Evolutionary conservation across 495 filamentous ascomycete species (phyloP).

Genomic region (Xylaria scruposa): DNA sequence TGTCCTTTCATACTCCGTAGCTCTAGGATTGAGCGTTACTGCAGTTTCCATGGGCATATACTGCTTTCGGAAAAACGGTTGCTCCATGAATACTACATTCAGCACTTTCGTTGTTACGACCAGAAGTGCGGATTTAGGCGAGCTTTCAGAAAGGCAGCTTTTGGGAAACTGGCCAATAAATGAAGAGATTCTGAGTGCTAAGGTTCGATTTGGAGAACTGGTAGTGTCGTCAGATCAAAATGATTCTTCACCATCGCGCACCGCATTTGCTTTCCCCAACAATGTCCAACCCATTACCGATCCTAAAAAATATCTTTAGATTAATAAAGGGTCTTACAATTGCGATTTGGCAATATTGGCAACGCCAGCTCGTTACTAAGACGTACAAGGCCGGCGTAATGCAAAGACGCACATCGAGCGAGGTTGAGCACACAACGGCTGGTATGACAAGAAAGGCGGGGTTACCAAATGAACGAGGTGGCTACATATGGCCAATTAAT

Average conservation of each 20-base stretch:
- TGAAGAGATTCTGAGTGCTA: not conserved
- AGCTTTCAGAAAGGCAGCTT: not conserved
- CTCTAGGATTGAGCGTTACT: slow-evolving; percentile 2
- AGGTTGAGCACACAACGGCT: not conserved
- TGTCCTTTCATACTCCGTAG: slow-evolving; percentile 12
- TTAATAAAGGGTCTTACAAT: not conserved
- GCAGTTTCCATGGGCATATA: not conserved
- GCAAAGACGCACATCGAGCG: not conserved
- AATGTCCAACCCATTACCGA: not conserved
- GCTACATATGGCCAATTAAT: not conserved
- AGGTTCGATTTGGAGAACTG: not conserved
- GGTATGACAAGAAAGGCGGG: not conserved
- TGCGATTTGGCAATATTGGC: not conserved
- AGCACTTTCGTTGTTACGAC: slow-evolving; percentile 15
- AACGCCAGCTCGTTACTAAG: not conserved
- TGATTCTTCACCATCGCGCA: not conserved
- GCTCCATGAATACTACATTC: slow-evolving; percentile 6
- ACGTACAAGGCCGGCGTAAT: not conserved
- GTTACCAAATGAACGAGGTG: not conserved
- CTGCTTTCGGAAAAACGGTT: slow-evolving; percentile 13
- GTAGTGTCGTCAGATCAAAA: not conserved
- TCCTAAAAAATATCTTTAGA: not conserved
- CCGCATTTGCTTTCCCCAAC: not conserved
- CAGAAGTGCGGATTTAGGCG: not conserved
- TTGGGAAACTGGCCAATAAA: not conserved